A percentile compares a stretch with the other conserved stretches of the same genome.
phyloP scores from a whole-genome alignment of 2,329 filamentous ascomycete genomes.

The Verticillium klebahnii region DNA sequence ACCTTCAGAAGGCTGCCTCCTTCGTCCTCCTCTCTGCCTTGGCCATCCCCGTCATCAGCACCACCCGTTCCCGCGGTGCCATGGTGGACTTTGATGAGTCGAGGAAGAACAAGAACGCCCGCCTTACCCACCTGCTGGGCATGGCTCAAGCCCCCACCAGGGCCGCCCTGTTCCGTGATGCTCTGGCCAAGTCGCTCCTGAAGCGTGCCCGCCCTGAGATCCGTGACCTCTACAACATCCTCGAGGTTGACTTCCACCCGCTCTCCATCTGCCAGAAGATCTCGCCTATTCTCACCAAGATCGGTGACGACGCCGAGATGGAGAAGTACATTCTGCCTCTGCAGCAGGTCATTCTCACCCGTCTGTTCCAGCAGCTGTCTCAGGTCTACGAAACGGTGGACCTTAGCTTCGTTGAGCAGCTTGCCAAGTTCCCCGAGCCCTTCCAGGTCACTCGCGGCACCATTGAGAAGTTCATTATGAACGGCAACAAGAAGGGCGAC shows the following conservation, averaged over 20 bases:
- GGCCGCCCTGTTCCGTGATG: conserved; percentile 89
- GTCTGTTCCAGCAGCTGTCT: conserved; percentile 97
- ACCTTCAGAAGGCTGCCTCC: conserved; percentile 90
- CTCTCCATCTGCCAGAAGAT: conserved; percentile 99
- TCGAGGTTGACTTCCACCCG: conserved; percentile 98
- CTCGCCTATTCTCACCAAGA: conserved; percentile 89
- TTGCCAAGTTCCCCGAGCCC: conserved; percentile 93
- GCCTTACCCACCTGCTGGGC: conserved; percentile 90
- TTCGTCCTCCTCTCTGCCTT: conserved; percentile 93
- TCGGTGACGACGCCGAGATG: conserved; percentile 92
- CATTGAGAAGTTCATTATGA: conserved; percentile 99
- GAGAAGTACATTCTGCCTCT: conserved; percentile 92
- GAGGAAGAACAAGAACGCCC: conserved; percentile 97
- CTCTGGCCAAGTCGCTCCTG: conserved; percentile 88
- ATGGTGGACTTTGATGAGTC: conserved; percentile 96
- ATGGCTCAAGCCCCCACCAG: conserved; percentile 89
- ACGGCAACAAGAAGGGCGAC: conserved; percentile 99
- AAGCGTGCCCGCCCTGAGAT: conserved; percentile 93
- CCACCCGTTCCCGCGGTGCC: conserved; percentile 88
- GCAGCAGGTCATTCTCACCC: conserved; percentile 96
- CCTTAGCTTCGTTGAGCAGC: conserved; percentile 84
- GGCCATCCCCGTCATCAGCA: conserved; percentile 99
- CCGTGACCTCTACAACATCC: conserved; percentile 93
- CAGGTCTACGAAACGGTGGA: conserved; percentile 99
- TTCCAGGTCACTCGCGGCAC: conserved; percentile 88